Percentiles rank a stretch among this genome's conserved stretches.
Conservation (phyloP, 495 filamentous ascomycete species). For the Penicillium waksmanii region DNA sequence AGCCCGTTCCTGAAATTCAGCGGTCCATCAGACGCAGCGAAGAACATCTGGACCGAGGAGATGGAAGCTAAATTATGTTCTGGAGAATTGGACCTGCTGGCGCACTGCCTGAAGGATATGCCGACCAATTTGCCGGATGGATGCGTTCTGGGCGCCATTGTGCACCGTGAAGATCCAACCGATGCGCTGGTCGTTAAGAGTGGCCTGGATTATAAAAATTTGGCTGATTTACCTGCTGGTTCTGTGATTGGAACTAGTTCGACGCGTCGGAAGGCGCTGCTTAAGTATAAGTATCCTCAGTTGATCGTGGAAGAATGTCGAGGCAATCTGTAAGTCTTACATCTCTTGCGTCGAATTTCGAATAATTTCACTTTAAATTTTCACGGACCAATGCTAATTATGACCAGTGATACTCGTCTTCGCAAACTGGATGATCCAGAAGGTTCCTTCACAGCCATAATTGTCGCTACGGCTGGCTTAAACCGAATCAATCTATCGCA, state of each 20-base stretch:
- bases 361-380: too few species aligned
- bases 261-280: constrained; percentile 13
- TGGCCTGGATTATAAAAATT: constrained; percentile 5
- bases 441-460: constrained; percentile 13
- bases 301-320: constrained; percentile 13
- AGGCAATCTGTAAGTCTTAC: constrained; percentile 12
- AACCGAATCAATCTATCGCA: constrained; percentile 13
- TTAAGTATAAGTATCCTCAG: constrained; percentile 15
- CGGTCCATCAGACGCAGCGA: constrained; percentile 19
- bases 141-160: constrained; percentile 14
- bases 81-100: constrained; percentile 17
- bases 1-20: constrained; percentile 56
- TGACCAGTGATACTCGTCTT: constrained; percentile 12
- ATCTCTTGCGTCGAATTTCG: too few species aligned
- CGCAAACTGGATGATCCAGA: constrained; percentile 14
- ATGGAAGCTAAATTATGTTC: constrained; percentile 15
- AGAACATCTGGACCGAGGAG: constrained; percentile 18
- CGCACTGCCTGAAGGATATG: constrained; percentile 17
- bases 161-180: constrained; percentile 16
- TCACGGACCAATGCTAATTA: neutral
- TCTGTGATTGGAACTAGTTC: constrained; percentile 17
- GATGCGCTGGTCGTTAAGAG: constrained; percentile 16
- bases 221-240: constrained; percentile 11
- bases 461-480: constrained; percentile 15
- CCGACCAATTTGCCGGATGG: constrained; percentile 10